Base-by-base conservation (phyloP, 768 basidiomycete genomes). In the Holtermannia corniformis region DNA sequence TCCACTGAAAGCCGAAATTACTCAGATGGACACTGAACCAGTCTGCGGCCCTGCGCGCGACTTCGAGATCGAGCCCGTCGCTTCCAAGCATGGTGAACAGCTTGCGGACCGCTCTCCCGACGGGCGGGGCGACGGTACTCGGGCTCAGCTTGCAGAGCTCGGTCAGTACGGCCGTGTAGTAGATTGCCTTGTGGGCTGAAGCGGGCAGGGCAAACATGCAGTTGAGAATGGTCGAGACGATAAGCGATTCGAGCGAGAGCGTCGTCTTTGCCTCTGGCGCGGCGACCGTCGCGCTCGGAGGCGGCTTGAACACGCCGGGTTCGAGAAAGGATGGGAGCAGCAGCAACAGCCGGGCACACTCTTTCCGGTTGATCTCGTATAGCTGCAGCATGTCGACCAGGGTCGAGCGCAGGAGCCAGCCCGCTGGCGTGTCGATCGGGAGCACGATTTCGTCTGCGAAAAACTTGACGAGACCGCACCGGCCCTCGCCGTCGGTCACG, bases 21-120 rank as follows among this genome's bases (percentile, higher is more conserved):
- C 88, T 92, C 83, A 99, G 85, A 64, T 99, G 95, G 1, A 86
- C 78, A 1, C 88, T 80, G 61, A 97, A 95, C 95, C 95, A 99
- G 55, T 96, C 91, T 0, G 87, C 82, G 54, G 91, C 86, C 25
- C 88, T 78, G 45, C 84, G 80, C 1, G 83, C 77, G 48, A 87
- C 75, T 56, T 93, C 92, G 5, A 87, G 81, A 57, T 96, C 93
- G 25, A 97, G 75, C 0, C 87, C 90, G 37, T 87, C 85, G 4
- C 22, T 52, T 0, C 84, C 82, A n/a, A 96, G 77, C 7, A 79
- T 71, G 13, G 74, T 75, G 63, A 92, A 99, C 5, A 97, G 71
- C 67, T 84, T 87, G 44, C 93, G 80, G 62, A 97, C 90, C 1
- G 87, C 87, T 72, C 96, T 90, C 55, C 95, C 95, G 19, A 99